Evolutionary conservation across 345 rosid genomes (phyloP).

Genomic region (Microthlaspi erraticum): DNA sequence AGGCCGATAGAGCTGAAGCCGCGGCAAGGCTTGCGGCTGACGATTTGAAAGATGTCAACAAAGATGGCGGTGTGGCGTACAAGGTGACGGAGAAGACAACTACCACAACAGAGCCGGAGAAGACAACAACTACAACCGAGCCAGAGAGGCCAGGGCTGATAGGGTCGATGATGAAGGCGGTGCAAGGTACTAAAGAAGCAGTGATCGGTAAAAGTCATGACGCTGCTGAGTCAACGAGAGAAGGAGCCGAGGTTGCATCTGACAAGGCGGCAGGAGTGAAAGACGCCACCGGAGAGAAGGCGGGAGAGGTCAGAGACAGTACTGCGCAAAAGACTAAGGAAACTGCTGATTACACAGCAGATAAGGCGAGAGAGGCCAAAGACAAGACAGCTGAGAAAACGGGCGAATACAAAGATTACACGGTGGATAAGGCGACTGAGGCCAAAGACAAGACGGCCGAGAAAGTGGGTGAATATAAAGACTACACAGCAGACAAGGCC

Average conservation of each 20-base stretch:
- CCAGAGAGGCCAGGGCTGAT: conserved; percentile 55
- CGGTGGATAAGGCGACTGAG: conserved; percentile 36
- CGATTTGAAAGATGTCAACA: conserved; percentile 53
- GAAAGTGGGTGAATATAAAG: conserved; percentile 26
- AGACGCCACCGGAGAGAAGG: conserved; percentile 40
- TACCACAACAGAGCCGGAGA: conserved; percentile 45
- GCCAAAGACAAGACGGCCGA: conserved; percentile 31
- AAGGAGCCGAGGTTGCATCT: conserved; percentile 21
- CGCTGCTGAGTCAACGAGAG: conserved; percentile 30
- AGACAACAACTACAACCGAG: conserved; percentile 38
- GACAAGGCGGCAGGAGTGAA: conserved; percentile 37
- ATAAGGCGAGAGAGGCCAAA: conserved; percentile 36
- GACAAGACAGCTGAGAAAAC: conserved; percentile 27
- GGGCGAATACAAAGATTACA: background rate
- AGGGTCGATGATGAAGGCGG: conserved; percentile 62
- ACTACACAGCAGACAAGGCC: conserved; percentile 46
- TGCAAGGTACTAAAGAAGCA: conserved; percentile 65
- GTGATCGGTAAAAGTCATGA: conserved; percentile 56
- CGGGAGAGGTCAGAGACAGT: conserved; percentile 29
- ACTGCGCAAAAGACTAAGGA: conserved; percentile 36
- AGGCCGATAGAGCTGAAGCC: conserved; percentile 51
- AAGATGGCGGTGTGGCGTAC: conserved; percentile 37
- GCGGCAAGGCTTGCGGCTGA: conserved; percentile 50
- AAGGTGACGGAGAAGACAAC: conserved; percentile 41
- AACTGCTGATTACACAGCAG: conserved; percentile 26